A percentile compares a stretch with the other conserved stretches of the same genome.
These are phyloP conservation scores for Hypoxylon lienhwacheense DNA, from an alignment of 495 filamentous ascomycete species.

Conservation along the genomic window DNA sequence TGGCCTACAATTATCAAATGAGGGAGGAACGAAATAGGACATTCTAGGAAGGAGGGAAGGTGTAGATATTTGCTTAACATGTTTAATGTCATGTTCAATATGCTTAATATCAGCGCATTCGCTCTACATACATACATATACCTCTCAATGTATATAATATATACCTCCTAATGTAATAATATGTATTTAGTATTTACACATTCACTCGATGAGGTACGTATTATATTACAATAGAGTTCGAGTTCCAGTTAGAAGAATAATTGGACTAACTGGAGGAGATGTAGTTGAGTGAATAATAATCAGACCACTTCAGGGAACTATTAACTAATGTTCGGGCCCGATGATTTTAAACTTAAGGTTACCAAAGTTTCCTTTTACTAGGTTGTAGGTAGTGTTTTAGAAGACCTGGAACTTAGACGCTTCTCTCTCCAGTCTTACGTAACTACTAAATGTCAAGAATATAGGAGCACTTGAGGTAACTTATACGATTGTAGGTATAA, in stretches of 20 bases:
- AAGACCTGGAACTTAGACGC: no score
- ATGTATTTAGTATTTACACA: no score
- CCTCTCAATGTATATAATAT: no score
- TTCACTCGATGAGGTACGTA: not conserved
- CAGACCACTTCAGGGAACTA: not conserved
- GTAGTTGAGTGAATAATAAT: not conserved
- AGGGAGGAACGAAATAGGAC: not conserved
- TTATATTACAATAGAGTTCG: not conserved
- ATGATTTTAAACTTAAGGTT: not conserved
- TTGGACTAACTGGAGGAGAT: not conserved
- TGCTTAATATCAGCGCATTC: no score
- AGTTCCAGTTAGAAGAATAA: not conserved
- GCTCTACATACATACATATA: no score
- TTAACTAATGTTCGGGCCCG: not conserved
- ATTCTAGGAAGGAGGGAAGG: constrained; percentile 10
- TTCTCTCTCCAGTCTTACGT: no score
- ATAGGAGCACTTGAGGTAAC: no score
- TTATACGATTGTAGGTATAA: no score
- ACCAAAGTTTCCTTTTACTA: not conserved
- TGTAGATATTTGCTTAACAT: constrained; percentile 8
- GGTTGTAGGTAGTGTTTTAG: not conserved
- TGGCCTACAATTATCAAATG: no score
- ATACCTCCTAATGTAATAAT: no score
- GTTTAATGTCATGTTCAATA: no score
- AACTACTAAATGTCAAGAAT: no score